phyloP scores from a whole-genome alignment of 2,329 filamentous ascomycete genomes.

The Juglanconis juglandina region DNA sequence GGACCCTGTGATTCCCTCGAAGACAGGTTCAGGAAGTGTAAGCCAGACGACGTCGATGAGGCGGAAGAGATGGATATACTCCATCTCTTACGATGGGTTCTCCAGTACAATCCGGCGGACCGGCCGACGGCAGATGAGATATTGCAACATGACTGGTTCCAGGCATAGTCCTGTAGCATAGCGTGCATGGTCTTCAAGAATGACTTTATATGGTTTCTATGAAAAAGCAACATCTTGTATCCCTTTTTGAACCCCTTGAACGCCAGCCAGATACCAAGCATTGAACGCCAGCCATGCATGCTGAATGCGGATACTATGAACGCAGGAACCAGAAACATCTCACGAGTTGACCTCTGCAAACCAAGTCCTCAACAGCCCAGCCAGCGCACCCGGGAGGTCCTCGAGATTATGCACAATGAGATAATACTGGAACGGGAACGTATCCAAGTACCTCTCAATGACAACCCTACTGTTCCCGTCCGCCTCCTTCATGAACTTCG shows the following conservation, averaged over 20 bases:
- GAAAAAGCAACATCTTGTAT: neutral
- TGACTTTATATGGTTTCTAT: neutral
- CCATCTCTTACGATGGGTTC: too few relatives aligned
- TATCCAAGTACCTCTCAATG: conserved; percentile 88
- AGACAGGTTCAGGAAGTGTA: too few relatives aligned
- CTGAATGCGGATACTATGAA: too few relatives aligned
- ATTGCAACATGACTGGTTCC: too few relatives aligned
- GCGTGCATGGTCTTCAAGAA: neutral
- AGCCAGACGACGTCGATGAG: too few relatives aligned
- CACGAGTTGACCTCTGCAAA: conserved; percentile 67
- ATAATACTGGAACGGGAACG: conserved; percentile 96
- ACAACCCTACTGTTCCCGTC: conserved; percentile 63
- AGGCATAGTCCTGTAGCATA: too few relatives aligned
- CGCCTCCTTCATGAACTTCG: conserved; percentile 70
- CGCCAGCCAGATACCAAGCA: neutral
- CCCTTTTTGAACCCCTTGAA: neutral
- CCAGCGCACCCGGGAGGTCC: conserved; percentile 84
- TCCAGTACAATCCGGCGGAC: too few relatives aligned
- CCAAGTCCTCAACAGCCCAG: conserved; percentile 89
- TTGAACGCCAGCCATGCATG: neutral
- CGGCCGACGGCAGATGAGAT: too few relatives aligned
- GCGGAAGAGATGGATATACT: too few relatives aligned
- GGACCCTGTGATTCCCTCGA: too few relatives aligned
- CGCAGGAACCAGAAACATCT: neutral
- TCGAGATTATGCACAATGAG: conserved; percentile 88